Evolutionary conservation across 495 filamentous ascomycete genomes (phyloP), one percentile per base, ranked within the genome.

Genomic region (Acidomyces sp.): DNA sequence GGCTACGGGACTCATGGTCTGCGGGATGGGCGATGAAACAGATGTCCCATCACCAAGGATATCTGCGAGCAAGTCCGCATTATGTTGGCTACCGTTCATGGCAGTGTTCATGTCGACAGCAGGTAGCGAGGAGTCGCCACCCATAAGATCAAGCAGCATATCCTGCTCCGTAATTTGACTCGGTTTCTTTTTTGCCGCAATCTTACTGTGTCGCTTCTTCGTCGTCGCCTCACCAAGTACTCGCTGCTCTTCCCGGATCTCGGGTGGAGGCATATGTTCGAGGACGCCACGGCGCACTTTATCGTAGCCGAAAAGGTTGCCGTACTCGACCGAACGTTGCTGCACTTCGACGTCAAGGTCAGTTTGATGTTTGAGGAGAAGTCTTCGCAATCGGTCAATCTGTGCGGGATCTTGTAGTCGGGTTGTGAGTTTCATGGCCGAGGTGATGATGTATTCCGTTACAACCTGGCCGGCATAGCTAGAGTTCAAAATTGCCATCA

Each of bases 261-360:
- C 87, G 6, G 90, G 90, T 2, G 88, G 74, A 10, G 90, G 90
- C 90, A 97, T 97, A 55, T 86, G 84, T 62, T 97, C 90, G 1
- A 97, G 66, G 9, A 97, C 90, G 34, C 90, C 90, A 30, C 73
- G 71, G 20, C 88, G 78, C 40, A 97, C 81, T 34, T 86, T 71
- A 43, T 97, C 85, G 46, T 82, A 85, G 1, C 73, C 74, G 51
- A 97, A 95, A 11, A 97, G 69, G 54, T 97, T 96, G 33, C 77
- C 77, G 48, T 93, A 97, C 58, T 97, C 90, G 12, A 93, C 87
- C 9, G 86, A 79, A 53, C 90, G 74, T 60, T 97, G 92, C 56
- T 97, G 90, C 6, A 96, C 80, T 57, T 97, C 90, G 30, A 96
- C 75, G 56, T 93, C 88, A 27, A 97, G 64, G 51, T 85, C 83